Percentiles rank a stretch among this genome's conserved stretches.
phyloP scores from a whole-genome alignment of 2,329 filamentous ascomycete species.

The Calonectria fujianensis region DNA sequence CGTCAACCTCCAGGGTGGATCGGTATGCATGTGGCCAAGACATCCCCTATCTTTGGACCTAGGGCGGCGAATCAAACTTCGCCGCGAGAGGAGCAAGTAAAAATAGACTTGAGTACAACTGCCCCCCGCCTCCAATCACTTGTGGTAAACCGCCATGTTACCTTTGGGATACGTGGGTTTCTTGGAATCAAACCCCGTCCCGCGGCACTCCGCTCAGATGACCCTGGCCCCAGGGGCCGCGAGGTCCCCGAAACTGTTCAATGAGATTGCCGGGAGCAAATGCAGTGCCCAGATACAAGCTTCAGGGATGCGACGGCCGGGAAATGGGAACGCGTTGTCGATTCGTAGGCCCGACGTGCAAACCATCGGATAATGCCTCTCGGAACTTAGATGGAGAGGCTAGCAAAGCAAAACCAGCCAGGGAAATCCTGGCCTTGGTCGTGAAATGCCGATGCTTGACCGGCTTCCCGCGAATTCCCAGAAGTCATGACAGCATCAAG shows the following conservation, averaged over 20 bases:
- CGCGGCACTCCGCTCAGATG: slow-evolving; percentile 18
- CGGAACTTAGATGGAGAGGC: neutral
- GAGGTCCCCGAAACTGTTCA: slow-evolving; percentile 8
- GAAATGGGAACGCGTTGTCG: slow-evolving; percentile 11
- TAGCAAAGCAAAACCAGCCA: neutral
- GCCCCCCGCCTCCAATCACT: neutral
- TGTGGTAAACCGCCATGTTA: slow-evolving; percentile 11
- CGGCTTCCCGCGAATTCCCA: neutral
- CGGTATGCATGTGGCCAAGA: slow-evolving; percentile 18
- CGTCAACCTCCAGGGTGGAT: slow-evolving; percentile 21
- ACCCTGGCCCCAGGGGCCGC: slow-evolving; percentile 1
- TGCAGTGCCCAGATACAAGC: slow-evolving; percentile 3
- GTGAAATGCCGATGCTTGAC: neutral
- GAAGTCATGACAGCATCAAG: slow-evolving; percentile 7
- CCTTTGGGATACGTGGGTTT: slow-evolving; percentile 3
- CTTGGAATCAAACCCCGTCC: slow-evolving; percentile 15
- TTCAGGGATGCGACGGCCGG: neutral
- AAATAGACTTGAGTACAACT: slow-evolving; percentile 19
- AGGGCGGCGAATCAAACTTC: slow-evolving; percentile 16
- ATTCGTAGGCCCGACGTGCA: neutral
- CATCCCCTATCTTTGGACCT: slow-evolving; percentile 24
- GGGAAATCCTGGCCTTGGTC: neutral
- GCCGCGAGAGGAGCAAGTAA: slow-evolving; percentile 1
- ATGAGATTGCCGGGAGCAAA: neutral
- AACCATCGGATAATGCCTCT: neutral